Conservation (phyloP, 2,329 filamentous ascomycete genomes). For the Stemphylium vesicarium region DNA sequence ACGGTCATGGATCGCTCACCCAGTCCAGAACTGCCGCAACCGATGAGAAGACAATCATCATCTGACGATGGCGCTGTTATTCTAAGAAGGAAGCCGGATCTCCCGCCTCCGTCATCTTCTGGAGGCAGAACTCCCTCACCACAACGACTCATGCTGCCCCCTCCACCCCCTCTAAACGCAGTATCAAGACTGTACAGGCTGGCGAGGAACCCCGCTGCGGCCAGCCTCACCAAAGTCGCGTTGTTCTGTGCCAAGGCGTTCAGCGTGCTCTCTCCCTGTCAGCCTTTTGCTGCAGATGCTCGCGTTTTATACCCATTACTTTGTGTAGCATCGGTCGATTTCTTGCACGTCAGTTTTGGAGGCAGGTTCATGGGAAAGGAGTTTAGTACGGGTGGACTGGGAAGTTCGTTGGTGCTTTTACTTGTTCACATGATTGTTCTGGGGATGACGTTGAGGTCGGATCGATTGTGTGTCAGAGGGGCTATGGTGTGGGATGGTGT, state of each 20-base stretch:
- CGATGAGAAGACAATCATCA: slow-evolving; percentile 25
- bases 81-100: slow-evolving; percentile 38
- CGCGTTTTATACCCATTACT: slow-evolving; percentile 72
- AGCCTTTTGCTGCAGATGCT: slow-evolving; percentile 71
- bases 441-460: slow-evolving; percentile 40
- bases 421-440: slow-evolving; percentile 57
- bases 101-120: slow-evolving; percentile 26
- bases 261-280: slow-evolving; percentile 71
- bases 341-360: slow-evolving; percentile 44
- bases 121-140: slow-evolving; percentile 23
- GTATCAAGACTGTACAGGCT: slow-evolving; percentile 15
- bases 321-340: slow-evolving; percentile 70
- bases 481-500: slow-evolving; percentile 27
- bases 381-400: slow-evolving; percentile 40
- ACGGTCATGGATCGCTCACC: slow-evolving; percentile 43
- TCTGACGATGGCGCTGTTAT: slow-evolving; percentile 41
- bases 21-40: slow-evolving; percentile 36
- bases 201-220: slow-evolving; percentile 40
- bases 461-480: slow-evolving; percentile 43
- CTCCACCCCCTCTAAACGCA: slow-evolving; percentile 29
- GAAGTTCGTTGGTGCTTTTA: slow-evolving; percentile 53
- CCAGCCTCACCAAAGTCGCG: slow-evolving; percentile 57
- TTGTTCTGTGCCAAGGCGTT: slow-evolving; percentile 74
- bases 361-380: slow-evolving; percentile 23
- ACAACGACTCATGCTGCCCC: slow-evolving; percentile 43